These are phyloP conservation scores for Tricholomella constricta DNA, from an alignment of 768 basidiomycete species.

Conservation along the genomic window DNA sequence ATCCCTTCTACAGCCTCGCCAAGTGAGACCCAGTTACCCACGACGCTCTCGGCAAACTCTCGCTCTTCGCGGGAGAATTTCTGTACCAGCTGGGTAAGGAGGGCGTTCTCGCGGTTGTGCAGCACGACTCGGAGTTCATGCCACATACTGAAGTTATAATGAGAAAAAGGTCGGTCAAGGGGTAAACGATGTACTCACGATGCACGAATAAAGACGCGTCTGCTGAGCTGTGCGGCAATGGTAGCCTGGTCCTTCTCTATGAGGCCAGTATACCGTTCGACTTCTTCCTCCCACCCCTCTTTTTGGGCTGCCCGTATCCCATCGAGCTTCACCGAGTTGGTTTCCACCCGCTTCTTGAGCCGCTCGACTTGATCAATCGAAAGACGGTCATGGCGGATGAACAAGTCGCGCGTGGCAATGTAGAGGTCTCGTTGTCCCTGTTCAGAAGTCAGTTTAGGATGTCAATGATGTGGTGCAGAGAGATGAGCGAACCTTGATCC, in stretches of 20 bases:
- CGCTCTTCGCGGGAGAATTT: constrained; percentile 75
- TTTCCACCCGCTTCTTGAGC: constrained; percentile 83
- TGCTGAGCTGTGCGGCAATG: constrained; percentile 71
- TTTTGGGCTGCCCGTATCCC: constrained; percentile 67
- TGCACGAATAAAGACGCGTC: constrained; percentile 86
- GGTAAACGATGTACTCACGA: constrained; percentile 53
- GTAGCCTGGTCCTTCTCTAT: constrained; percentile 88
- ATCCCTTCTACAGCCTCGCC: constrained; percentile 72
- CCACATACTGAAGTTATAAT: constrained; percentile 71
- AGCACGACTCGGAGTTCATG: constrained; percentile 92
- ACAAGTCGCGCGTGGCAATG: constrained; percentile 82
- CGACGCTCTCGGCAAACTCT: constrained; percentile 61
- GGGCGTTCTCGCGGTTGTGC: constrained; percentile 86
- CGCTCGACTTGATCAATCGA: constrained; percentile 88
- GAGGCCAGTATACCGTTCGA: constrained; percentile 65
- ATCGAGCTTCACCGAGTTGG: constrained; percentile 75
- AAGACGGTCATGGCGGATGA: constrained; percentile 85
- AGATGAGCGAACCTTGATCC: constrained; percentile 61
- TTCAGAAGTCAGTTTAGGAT: neutral
- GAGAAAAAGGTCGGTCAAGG: neutral
- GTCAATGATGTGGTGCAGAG: neutral
- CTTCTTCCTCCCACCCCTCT: constrained; percentile 86
- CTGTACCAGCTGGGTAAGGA: constrained; percentile 74
- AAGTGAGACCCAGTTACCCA: constrained; percentile 75
- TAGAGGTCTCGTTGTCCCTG: constrained; percentile 85